Conservation (phyloP, 352 stramenopile genomes). For the Globisporangium echinulatum region DNA sequence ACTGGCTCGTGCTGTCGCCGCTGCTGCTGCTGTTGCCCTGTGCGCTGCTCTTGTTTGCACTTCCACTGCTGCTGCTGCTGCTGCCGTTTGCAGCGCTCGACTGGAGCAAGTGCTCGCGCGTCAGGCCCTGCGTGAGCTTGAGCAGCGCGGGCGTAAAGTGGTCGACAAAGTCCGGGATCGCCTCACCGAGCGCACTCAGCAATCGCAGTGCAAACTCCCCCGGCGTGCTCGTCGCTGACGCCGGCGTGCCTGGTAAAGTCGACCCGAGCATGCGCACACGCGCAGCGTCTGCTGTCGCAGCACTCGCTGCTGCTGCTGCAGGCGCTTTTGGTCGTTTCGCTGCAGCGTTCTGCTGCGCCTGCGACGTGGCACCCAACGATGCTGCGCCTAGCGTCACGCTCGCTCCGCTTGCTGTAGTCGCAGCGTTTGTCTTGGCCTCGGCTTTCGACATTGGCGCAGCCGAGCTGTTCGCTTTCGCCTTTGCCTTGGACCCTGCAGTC, state of each 20-base stretch:
- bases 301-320: conserved; percentile 9
- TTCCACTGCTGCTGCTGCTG: conserved; percentile 5
- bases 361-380: not conserved
- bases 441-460: conserved; percentile 3
- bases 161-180: conserved; percentile 66
- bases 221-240: conserved; percentile 47
- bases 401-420: not conserved
- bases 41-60: not conserved
- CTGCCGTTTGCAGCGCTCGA: conserved; percentile 20
- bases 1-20: conserved; percentile 26
- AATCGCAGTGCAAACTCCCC: conserved; percentile 70
- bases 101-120: conserved; percentile 78
- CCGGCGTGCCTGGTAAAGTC: conserved; percentile 29
- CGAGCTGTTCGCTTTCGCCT: conserved; percentile 8
- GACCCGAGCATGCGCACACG: conserved; percentile 46
- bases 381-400: conserved; percentile 13
- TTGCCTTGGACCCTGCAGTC: conserved; percentile 10
- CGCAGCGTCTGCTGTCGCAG: conserved; percentile 40
- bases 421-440: conserved; percentile 9
- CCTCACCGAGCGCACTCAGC: conserved; percentile 48
- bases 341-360: conserved; percentile 12
- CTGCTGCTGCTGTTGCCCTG: conserved; percentile 16
- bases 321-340: conserved; percentile 36
- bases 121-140: conserved; percentile 81
- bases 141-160: conserved; percentile 70